phyloP scores from a whole-genome alignment of 345 rosid species.

The Melastoma malabathricum region DNA sequence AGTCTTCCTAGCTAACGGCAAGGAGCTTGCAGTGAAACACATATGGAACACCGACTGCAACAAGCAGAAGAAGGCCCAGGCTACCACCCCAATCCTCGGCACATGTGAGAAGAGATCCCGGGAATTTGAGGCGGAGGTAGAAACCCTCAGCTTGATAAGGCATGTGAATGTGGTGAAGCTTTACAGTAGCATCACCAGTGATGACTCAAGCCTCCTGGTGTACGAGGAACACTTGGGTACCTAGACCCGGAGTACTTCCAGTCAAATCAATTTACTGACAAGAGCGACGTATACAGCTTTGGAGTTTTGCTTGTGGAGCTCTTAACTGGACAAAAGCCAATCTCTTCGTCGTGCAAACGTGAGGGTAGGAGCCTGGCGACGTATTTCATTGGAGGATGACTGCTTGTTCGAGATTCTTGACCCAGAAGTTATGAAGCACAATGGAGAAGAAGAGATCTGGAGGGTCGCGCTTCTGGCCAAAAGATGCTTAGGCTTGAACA shows the following conservation, averaged over 20 bases:
- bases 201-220: conserved; percentile 14
- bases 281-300: conserved; percentile 18
- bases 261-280: background rate
- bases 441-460: conserved; percentile 1
- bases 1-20: conserved; percentile 7
- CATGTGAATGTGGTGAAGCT: conserved; percentile 15
- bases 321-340: conserved; percentile 7
- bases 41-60: conserved; percentile 20
- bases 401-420: conserved; percentile 5
- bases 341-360: background rate
- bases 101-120: conserved; percentile 19
- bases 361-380: conserved; percentile 4
- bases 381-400: conserved; percentile 6
- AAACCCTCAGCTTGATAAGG: conserved; percentile 13
- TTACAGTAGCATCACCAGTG: conserved; percentile 14
- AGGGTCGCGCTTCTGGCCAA: conserved; percentile 8
- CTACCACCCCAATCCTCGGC: conserved; percentile 45
- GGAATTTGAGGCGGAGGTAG: conserved; percentile 13
- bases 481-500: conserved; percentile 7
- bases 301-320: conserved; percentile 13
- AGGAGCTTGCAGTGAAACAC: conserved; percentile 13
- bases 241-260: conserved; percentile 16
- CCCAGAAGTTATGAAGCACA: conserved; percentile 4
- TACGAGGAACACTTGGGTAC: conserved; percentile 12
- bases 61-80: conserved; percentile 25